A percentile compares a stretch with the other conserved stretches of the same genome.
Evolutionary conservation across 768 basidiomycete species (phyloP).

Genomic region (Collybia sp.): DNA sequence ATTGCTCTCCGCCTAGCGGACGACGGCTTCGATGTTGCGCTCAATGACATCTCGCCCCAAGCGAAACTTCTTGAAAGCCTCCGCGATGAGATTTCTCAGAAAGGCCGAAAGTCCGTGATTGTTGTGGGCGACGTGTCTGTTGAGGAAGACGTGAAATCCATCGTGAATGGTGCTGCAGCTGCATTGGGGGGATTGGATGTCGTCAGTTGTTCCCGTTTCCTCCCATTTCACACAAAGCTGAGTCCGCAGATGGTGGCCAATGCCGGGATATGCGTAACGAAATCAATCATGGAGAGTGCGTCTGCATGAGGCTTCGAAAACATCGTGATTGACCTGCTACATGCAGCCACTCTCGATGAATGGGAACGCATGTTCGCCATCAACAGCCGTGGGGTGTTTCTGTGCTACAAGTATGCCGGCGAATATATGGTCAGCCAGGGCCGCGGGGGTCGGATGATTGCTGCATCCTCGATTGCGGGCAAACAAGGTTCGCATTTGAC

Average conservation of each 20-base stretch:
- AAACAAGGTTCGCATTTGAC: conserved; percentile 20
- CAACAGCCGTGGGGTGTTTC: conserved; percentile 31
- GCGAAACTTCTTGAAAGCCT: conserved; percentile 14
- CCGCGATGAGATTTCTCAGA: conserved; percentile 16
- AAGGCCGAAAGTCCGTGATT: conserved; percentile 13
- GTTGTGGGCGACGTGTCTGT: conserved; percentile 21
- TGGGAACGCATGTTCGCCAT: conserved; percentile 24
- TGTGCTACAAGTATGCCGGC: conserved; percentile 38
- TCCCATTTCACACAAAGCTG: not conserved
- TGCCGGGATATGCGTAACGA: conserved; percentile 15
- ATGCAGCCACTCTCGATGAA: conserved; percentile 20
- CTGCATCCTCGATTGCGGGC: conserved; percentile 35
- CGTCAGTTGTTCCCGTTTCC: conserved; percentile 13
- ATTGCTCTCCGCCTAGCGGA: conserved; percentile 24
- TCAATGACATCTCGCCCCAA: conserved; percentile 19
- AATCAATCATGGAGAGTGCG: conserved; percentile 16
- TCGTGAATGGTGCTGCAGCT: conserved; percentile 19
- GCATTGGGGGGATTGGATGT: conserved; percentile 23
- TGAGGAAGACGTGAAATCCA: conserved; percentile 20
- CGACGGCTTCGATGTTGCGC: conserved; percentile 25
- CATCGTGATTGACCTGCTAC: not conserved
- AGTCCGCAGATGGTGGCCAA: conserved; percentile 29
- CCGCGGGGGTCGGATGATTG: conserved; percentile 37
- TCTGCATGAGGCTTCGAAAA: not conserved
- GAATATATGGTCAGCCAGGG: conserved; percentile 39